A percentile compares a stretch with the other conserved stretches of the same genome.
phyloP scores from a whole-genome alignment of 345 rosid species.

The Noccaea caerulescens region DNA sequence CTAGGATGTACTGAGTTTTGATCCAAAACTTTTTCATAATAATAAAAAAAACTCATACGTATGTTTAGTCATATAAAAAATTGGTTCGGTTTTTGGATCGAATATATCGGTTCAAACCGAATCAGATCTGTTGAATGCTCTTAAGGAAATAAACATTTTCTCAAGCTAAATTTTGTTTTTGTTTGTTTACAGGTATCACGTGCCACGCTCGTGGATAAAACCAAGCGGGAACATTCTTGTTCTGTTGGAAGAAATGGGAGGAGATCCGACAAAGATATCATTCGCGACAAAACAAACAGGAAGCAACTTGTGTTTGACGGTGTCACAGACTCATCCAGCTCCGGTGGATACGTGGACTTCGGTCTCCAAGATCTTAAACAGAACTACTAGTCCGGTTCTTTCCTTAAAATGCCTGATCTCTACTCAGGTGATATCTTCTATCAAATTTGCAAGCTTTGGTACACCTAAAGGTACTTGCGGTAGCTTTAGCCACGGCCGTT shows the following conservation, averaged over 20 bases:
- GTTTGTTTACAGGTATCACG: slow-evolving; percentile 66
- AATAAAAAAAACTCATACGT: too few relatives aligned
- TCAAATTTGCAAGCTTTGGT: slow-evolving; percentile 87
- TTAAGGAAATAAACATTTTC: too few relatives aligned
- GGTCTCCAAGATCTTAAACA: slow-evolving; percentile 49
- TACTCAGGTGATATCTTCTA: slow-evolving; percentile 69
- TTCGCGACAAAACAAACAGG: slow-evolving; percentile 58
- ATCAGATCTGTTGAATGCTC: not conserved
- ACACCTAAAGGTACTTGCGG: slow-evolving; percentile 84
- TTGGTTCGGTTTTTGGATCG: not conserved
- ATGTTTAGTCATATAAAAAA: too few relatives aligned
- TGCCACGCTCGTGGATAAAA: slow-evolving; percentile 89
- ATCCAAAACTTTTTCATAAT: too few relatives aligned
- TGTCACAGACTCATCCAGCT: slow-evolving; percentile 74
- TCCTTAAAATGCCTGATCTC: slow-evolving; percentile 64
- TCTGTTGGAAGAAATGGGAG: slow-evolving; percentile 84
- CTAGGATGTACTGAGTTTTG: too few relatives aligned
- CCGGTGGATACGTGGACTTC: slow-evolving; percentile 78
- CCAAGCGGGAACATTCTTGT: slow-evolving; percentile 75
- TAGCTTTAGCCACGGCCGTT: slow-evolving; percentile 65
- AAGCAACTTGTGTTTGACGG: slow-evolving; percentile 62
- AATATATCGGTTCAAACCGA: not conserved
- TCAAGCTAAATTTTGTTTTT: not conserved
- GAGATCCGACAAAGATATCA: slow-evolving; percentile 78
- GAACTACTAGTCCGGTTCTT: slow-evolving; percentile 51